Conservation (phyloP, 345 rosid species). For the sweet orange (Citrus sinensis) region DVS_A1.0 CM039163.1:4579501-4580000, state of each 20-base stretch:
- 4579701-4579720: not conserved
- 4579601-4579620: not conserved
- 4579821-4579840: not conserved
- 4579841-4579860: not conserved
- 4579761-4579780: not conserved
- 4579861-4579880: not conserved
- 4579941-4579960: constrained; percentile 14
- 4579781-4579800: not conserved
- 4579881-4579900: not conserved
- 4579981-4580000: constrained; percentile 97
- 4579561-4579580: not conserved
- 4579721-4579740: not conserved
- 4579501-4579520: not conserved
- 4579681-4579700: not conserved
- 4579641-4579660: not conserved
- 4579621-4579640: not conserved
- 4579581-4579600: not conserved
- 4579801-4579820: not conserved
- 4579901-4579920: constrained; percentile 1
- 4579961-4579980: constrained; percentile 37
- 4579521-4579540: not conserved
- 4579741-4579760: not conserved
- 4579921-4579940: not conserved
- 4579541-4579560: not conserved
- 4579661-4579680: not conserved